Evolutionary conservation across 768 basidiomycete species (phyloP).

Genomic region (Mycena metata): DNA sequence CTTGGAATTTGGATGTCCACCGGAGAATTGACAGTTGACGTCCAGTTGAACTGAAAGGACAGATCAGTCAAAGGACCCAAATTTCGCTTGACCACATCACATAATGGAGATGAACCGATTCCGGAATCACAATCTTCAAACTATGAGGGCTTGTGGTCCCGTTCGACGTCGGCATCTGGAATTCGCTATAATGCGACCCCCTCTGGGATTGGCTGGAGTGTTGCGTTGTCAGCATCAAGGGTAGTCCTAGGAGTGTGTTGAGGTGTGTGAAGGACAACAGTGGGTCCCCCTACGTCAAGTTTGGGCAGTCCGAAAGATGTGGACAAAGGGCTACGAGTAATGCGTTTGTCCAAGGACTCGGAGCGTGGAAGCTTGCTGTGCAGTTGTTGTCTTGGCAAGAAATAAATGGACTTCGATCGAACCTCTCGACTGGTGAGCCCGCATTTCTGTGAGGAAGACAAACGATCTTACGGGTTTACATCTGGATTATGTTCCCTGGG

Average conservation of each 20-base stretch:
- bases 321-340: no score
- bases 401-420: not conserved
- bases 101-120: not conserved
- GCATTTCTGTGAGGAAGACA: not conserved
- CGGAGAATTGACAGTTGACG: not conserved
- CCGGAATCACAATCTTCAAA: not conserved
- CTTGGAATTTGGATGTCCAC: not conserved
- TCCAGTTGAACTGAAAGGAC: not conserved
- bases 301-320: no score
- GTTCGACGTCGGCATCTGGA: no score
- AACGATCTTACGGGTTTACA: not conserved
- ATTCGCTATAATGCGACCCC: no score
- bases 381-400: not conserved
- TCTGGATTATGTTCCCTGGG: not conserved
- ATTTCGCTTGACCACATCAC: not conserved
- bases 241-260: no score
- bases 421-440: not conserved
- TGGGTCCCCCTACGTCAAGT: no score
- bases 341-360: not conserved
- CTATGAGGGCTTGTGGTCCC: not conserved
- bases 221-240: no score
- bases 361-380: slow-evolving; percentile 11
- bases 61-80: not conserved
- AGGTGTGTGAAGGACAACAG: no score
- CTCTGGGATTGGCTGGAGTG: no score